Base-by-base conservation (phyloP, 495 filamentous ascomycete genomes). In the Neurospora sp. region DNA sequence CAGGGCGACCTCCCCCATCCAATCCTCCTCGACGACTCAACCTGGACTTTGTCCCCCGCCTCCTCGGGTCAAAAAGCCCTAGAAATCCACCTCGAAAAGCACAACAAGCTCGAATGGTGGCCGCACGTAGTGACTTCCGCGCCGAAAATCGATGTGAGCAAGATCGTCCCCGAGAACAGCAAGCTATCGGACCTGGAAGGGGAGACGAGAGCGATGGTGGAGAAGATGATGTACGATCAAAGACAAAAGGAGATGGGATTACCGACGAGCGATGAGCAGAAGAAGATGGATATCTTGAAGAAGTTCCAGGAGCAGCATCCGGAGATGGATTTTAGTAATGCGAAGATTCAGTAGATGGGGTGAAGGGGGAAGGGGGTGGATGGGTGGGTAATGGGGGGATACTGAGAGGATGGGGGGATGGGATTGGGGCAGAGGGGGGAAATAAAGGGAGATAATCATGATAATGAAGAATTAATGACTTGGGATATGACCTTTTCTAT, bases 191-290 rank as follows among this genome's bases (percentile, higher is more conserved):
- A 99, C 83, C 84, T 99, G 73, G 96, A 99, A 79, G 95, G 96
- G 70, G 93, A 97, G 88, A 99, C 96, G 74, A 88, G 96, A 73
- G 86, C 77, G n/a, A 98, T 99, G 95, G 96, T 99, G 54, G 96
- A 99, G 90, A 99, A 99, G 88, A 98, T 99, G 96, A 99, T 99
- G 96, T 99, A 87, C 77, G 96, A 99, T 84, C 96, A 99, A 88
- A 86, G 92, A 66, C 94, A 97, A 87, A 98, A 98, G 89, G 96
- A 97, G 86, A 86, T 77, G 75, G 96, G 96, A 8, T 88, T 90
- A 80, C 91, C 92, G 77, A 93, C 90, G 31, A 96, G 92, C 74
- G 96, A 98, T 74, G 95, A 99, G 84, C 89, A 94, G 85, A 90
- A 91, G 85, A 98, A 99, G 88, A 81, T 88, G 83, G 96, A 98